Evolutionary conservation across 2,329 filamentous ascomycete species (phyloP).

Genomic region (Colletotrichum brevisporum): DNA sequence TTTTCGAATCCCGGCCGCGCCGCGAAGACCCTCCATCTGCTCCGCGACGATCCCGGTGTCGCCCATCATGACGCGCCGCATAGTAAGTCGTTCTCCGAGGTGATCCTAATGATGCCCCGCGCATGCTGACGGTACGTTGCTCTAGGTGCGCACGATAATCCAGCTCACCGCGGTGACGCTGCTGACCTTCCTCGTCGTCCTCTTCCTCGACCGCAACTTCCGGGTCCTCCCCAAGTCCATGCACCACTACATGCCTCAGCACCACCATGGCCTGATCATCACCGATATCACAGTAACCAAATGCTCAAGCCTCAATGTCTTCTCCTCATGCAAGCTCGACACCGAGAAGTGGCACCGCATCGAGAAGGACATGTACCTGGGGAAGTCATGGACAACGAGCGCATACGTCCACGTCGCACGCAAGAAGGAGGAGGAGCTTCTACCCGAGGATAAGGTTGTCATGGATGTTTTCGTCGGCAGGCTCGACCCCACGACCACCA

Average conservation of each 20-base stretch:
- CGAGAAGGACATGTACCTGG: slow-evolving; percentile 86
- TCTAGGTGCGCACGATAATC: slow-evolving; percentile 76
- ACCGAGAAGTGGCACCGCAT: slow-evolving; percentile 81
- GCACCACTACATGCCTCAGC: slow-evolving; percentile 88
- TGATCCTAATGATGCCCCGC: neutral
- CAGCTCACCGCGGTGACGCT: slow-evolving; percentile 79
- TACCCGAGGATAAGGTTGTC: slow-evolving; percentile 81
- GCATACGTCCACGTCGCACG: slow-evolving; percentile 87
- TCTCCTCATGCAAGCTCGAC: slow-evolving; percentile 84
- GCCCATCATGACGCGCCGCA: slow-evolving; percentile 44
- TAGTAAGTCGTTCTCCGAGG: slow-evolving; percentile 34
- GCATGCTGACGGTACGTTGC: neutral
- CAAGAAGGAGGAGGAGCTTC: slow-evolving; percentile 88
- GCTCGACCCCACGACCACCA: slow-evolving; percentile 74
- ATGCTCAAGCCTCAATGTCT: slow-evolving; percentile 81
- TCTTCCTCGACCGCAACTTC: slow-evolving; percentile 91
- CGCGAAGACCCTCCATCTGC: neutral
- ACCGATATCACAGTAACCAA: slow-evolving; percentile 86
- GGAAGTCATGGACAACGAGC: slow-evolving; percentile 78
- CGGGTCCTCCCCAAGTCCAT: slow-evolving; percentile 87
- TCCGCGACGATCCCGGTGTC: slow-evolving; percentile 23
- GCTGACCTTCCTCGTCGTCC: slow-evolving; percentile 78
- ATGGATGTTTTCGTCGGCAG: slow-evolving; percentile 83
- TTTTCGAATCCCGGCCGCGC: slow-evolving; percentile 1
- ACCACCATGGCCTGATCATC: slow-evolving; percentile 87